Evolutionary conservation across 345 rosid genomes (phyloP), one percentile per base, ranked within the genome.

Genomic region (Acer yangbiense): DNA sequence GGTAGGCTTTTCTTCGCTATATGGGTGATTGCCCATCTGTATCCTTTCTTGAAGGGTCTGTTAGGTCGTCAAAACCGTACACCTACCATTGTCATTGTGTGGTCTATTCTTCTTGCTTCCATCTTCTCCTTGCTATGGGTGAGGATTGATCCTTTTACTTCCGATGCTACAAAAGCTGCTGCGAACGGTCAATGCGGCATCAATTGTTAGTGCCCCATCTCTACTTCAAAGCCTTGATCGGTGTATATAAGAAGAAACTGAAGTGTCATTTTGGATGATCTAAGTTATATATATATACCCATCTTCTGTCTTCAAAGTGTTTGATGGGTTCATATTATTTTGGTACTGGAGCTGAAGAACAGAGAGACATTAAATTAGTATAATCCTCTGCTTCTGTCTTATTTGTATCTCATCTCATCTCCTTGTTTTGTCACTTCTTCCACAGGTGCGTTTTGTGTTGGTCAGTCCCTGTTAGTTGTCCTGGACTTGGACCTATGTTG

Each of bases 41-140:
- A 96, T 79, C 99, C 99, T 27, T 96, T 96, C 97, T 83, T 96
- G 85, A 96, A 96, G 82, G 99, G 99, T 91, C 76, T 96, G 62
- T 25, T 96, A 84, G 99, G 99, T 80, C 91, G 99, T 69, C 97
- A 94, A 82, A 96, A 96, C 78, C 92, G 98, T 18, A 96, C 99
- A 7, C 99, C 99, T 4, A 95, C 99, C 17, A 95, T 95, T 27
- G 99, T 95, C 84, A 94, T 95, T 27, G 99, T 95, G 57, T 96
- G 99, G 99, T 92, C 99, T 66, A 90, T 96, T 18, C 97, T 96
- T 72, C 95, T 96, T 1, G 98, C 99, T 78, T 94, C 98, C n/a
- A 92, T 96, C 58, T 96, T 96, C 92, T 94, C 98, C 44, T 87
- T 96, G 93, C 92, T 96, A 60, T 96, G 99, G 99, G 99, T 96